These are phyloP conservation scores for Prunus persica DNA, from an alignment of 306 rosid genomes.

Conservation along the genomic window Prunus_persica_NCBIv2 NC_034009.1:41322501-41323000, in stretches of 20 bases:
- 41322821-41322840: neutral
- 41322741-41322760: neutral
- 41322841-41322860: too few relatives aligned
- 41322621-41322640: neutral
- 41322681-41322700: neutral
- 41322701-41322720: neutral
- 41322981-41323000: too few relatives aligned
- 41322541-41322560: neutral
- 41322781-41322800: neutral
- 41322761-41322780: neutral
- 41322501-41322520: slow-evolving; percentile 7
- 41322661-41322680: neutral
- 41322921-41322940: too few relatives aligned
- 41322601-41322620: slow-evolving; percentile 1
- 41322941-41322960: too few relatives aligned
- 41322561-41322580: neutral
- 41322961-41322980: too few relatives aligned
- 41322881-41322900: too few relatives aligned
- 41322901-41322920: too few relatives aligned
- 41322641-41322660: neutral
- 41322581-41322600: neutral
- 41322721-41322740: neutral
- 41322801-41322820: neutral
- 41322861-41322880: too few relatives aligned
- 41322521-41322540: neutral